Conservation (phyloP, 2,329 filamentous ascomycete species). For the Monilinia vaccinii-corymbosi region DNA sequence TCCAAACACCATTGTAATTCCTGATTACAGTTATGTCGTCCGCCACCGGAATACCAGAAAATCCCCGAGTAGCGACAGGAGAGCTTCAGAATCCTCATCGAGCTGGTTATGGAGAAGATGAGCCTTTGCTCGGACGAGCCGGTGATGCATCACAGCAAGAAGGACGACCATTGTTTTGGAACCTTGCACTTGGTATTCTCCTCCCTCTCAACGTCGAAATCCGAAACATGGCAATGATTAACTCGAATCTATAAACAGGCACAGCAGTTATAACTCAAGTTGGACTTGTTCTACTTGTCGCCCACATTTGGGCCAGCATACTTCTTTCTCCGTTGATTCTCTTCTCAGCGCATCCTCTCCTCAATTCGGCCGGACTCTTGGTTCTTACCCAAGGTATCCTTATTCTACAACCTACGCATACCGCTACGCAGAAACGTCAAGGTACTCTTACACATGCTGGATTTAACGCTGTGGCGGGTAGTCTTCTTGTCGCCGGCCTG, state of each 20-base stretch:
- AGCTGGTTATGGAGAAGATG: conserved; percentile 42
- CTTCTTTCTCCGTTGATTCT: conserved; percentile 62
- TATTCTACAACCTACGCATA: conserved; percentile 79
- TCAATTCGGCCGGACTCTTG: conserved; percentile 58
- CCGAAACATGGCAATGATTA: neutral
- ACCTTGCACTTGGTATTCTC: conserved; percentile 61
- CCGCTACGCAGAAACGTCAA: conserved; percentile 59
- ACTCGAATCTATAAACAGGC: conserved; percentile 40
- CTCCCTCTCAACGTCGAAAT: neutral
- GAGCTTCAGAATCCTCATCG: conserved; percentile 12
- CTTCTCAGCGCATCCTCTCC: conserved; percentile 82
- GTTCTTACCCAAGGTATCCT: conserved; percentile 72
- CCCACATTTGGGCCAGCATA: conserved; percentile 69
- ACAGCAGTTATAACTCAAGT: conserved; percentile 74
- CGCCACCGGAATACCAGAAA: conserved; percentile 51
- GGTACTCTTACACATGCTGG: conserved; percentile 56
- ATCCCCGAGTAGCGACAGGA: conserved; percentile 35
- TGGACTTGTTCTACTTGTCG: conserved; percentile 65
- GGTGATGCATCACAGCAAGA: conserved; percentile 67
- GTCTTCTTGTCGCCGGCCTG: conserved; percentile 49
- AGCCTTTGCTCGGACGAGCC: conserved; percentile 60
- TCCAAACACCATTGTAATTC: neutral
- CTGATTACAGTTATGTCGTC: conserved; percentile 48
- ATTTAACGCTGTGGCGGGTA: conserved; percentile 55
- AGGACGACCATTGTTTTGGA: conserved; percentile 54